These are phyloP conservation scores for Dendrocalamus sinicus DNA, from an alignment of 176 grass and related monocot species.

Conservation along the genomic window DNA sequence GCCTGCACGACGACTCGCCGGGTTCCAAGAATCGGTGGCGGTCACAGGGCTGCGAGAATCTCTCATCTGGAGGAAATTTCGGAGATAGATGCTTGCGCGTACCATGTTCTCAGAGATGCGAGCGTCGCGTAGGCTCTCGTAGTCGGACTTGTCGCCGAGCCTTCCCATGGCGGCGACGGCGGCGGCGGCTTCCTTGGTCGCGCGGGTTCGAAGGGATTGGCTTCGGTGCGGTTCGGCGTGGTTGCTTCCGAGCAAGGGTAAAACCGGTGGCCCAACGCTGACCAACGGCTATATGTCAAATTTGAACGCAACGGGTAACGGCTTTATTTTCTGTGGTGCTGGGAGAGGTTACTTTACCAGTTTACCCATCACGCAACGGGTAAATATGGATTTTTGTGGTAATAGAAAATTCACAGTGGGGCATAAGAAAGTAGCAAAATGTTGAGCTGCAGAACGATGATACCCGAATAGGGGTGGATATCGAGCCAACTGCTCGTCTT, in stretches of 20 bases:
- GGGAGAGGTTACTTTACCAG: neutral
- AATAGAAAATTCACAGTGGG: neutral
- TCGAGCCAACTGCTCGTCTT: too few species aligned
- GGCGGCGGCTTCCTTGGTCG: neutral
- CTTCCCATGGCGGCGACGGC: slow-evolving; percentile 45
- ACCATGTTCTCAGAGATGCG: slow-evolving; percentile 84
- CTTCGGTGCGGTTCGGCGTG: neutral
- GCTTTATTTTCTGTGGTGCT: neutral
- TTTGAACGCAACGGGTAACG: slow-evolving; percentile 32
- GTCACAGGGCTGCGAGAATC: neutral
- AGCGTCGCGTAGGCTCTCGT: slow-evolving; percentile 72
- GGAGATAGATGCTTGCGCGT: neutral
- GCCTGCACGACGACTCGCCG: slow-evolving; percentile 44
- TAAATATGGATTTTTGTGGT: too few species aligned
- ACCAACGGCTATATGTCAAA: neutral
- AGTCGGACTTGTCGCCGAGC: slow-evolving; percentile 52
- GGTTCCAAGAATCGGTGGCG: slow-evolving; percentile 23
- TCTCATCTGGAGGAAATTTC: slow-evolving; percentile 4
- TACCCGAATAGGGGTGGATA: too few species aligned
- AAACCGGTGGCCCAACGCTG: neutral
- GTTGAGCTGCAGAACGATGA: too few species aligned
- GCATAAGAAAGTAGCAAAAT: neutral
- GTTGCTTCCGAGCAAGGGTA: neutral
- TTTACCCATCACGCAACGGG: neutral
- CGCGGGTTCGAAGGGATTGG: neutral